Evolutionary conservation across 75 land plant species (phyloP).

Genomic region (Pinus taeda): DNA sequence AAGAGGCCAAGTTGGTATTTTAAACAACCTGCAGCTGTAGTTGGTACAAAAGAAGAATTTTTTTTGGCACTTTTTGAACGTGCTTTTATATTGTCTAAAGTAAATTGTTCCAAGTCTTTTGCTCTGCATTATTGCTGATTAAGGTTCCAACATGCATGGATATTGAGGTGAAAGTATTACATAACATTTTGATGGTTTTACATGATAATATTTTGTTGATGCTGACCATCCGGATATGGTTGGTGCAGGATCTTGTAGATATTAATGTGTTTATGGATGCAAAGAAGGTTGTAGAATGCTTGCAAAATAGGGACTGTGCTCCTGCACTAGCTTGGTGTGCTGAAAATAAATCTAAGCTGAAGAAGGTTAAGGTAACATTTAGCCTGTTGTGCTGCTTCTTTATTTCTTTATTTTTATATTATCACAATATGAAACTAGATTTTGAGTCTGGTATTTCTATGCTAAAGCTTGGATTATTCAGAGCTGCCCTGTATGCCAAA

Average conservation of each 20-base stretch:
- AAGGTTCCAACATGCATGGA: not conserved
- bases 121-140: not conserved
- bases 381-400: not conserved
- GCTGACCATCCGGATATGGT: not conserved
- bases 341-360: slow-evolving; percentile 91
- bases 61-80: no score
- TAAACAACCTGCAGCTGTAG: no score
- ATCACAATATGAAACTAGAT: not conserved
- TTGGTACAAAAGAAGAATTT: no score
- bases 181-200: not conserved
- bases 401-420: not conserved
- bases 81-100: no score
- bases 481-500: not conserved
- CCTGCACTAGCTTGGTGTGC: slow-evolving; percentile 98
- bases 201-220: not conserved
- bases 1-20: no score
- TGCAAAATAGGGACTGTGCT: slow-evolving; percentile 82
- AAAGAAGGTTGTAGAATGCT: slow-evolving; percentile 79
- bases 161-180: not conserved
- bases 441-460: not conserved
- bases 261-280: slow-evolving; percentile 95
- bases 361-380: slow-evolving; percentile 83
- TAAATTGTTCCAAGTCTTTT: not conserved
- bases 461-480: not conserved
- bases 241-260: slow-evolving; percentile 91